phyloP scores from a whole-genome alignment of 805 yeast genomes.

The Metschnikowia gelsemii region DNA sequence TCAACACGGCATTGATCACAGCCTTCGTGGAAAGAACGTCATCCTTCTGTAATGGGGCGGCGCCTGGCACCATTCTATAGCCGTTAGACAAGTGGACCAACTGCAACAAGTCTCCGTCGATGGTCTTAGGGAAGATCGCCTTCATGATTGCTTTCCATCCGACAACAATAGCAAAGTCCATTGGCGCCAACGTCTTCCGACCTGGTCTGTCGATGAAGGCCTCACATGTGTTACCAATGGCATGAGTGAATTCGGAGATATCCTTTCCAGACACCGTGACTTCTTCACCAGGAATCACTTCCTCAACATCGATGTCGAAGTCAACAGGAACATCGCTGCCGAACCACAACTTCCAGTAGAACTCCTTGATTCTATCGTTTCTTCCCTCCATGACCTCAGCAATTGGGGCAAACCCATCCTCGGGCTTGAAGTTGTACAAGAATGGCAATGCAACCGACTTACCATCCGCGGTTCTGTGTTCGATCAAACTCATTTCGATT shows the following conservation, averaged over 20 bases:
- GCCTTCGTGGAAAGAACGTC: conserved; percentile 84
- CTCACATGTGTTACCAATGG: conserved; percentile 95
- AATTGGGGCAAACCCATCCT: conserved; percentile 94
- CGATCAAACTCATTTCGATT: conserved; percentile 75
- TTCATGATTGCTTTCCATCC: conserved; percentile 98
- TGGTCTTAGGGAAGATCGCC: conserved; percentile 94
- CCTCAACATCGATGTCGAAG: conserved; percentile 68
- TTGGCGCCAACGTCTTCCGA: conserved; percentile 85
- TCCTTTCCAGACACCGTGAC: conserved; percentile 69
- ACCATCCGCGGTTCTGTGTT: conserved; percentile 81
- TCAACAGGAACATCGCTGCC: conserved; percentile 60
- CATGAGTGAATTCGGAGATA: conserved; percentile 91
- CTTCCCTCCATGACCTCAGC: conserved; percentile 86
- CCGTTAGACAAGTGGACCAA: conserved; percentile 95
- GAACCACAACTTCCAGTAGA: conserved; percentile 98
- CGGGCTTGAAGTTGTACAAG: conserved; percentile 74
- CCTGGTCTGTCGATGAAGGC: conserved; percentile 89
- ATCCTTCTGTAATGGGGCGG: conserved; percentile 82
- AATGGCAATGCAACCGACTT: conserved; percentile 73
- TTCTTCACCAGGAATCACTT: conserved; percentile 67
- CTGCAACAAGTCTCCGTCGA: conserved; percentile 93
- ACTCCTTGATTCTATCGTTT: conserved; percentile 88
- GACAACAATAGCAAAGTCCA: conserved; percentile 98
- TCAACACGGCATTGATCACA: conserved; percentile 81
- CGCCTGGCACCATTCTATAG: conserved; percentile 89